These are phyloP conservation scores for Periconia digitata DNA, from an alignment of 2,329 filamentous ascomycete genomes.

Conservation along the genomic window DNA sequence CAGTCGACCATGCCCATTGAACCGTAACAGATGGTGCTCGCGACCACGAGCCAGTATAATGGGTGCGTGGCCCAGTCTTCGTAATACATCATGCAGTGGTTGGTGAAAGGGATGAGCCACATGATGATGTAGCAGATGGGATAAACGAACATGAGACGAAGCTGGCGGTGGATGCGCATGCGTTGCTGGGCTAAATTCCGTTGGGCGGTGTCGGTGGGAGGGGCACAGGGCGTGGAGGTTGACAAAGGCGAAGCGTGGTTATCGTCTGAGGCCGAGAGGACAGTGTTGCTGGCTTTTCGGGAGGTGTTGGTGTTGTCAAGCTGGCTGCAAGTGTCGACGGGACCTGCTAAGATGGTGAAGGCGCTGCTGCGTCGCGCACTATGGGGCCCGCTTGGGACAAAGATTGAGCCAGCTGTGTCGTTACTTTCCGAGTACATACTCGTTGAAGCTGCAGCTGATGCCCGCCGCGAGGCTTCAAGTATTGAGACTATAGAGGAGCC, in stretches of 20 bases:
- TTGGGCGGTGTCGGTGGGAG: slow-evolving; percentile 39
- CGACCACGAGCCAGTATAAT: slow-evolving; percentile 59
- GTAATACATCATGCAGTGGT: slow-evolving; percentile 63
- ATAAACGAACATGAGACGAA: slow-evolving; percentile 75
- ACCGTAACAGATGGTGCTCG: slow-evolving; percentile 61
- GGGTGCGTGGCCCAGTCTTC: slow-evolving; percentile 54
- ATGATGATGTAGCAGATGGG: slow-evolving; percentile 70
- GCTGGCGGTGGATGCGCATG: slow-evolving; percentile 64
- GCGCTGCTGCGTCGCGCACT: background rate
- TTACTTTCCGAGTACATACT: background rate
- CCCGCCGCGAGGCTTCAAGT: slow-evolving; percentile 3
- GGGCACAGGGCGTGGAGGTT: slow-evolving; percentile 11
- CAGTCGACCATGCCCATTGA: slow-evolving; percentile 70
- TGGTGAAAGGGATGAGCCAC: slow-evolving; percentile 72
- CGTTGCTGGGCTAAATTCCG: slow-evolving; percentile 40
- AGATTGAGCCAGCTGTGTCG: background rate
- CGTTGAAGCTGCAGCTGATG: slow-evolving; percentile 4
- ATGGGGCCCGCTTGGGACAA: background rate
- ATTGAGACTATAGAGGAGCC: slow-evolving; percentile 7
- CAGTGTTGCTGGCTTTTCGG: background rate
- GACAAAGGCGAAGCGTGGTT: slow-evolving; percentile 2
- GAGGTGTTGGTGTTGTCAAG: background rate
- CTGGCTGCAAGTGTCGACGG: too few relatives aligned
- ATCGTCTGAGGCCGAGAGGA: background rate
- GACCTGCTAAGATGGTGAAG: background rate